Percentiles rank a stretch among this genome's conserved stretches.
Conservation (phyloP, 169 alveolate species). For the Eimeria falciformis region DNA sequence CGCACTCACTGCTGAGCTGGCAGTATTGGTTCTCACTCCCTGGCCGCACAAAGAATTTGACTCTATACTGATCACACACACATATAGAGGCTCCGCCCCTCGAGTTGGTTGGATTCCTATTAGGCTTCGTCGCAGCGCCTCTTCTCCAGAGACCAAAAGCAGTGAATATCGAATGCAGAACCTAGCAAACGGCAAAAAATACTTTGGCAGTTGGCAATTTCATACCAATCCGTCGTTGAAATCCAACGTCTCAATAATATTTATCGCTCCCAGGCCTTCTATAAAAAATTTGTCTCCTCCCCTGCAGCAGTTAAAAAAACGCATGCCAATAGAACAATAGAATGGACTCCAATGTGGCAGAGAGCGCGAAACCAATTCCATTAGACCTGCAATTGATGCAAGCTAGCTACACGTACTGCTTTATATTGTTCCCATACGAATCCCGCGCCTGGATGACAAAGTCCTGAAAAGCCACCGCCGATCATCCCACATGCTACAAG, state of each 20-base stretch:
- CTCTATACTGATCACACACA: not conserved
- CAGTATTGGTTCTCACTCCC: conserved; percentile 23
- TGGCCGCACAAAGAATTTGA: not conserved
- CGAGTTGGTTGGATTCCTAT: no score
- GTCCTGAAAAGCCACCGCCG: conserved; percentile 7
- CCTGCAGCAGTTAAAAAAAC: not conserved
- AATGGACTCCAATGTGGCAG: not conserved
- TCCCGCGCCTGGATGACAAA: conserved; percentile 45
- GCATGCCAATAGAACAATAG: not conserved
- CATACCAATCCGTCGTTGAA: conserved; percentile 61
- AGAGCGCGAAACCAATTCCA: not conserved
- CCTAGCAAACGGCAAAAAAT: no score
- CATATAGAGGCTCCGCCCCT: no score
- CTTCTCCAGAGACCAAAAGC: no score
- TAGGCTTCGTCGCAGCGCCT: no score
- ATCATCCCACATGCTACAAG: no score
- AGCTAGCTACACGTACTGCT: not conserved
- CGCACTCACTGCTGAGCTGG: conserved; percentile 15
- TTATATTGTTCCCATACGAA: conserved; percentile 34
- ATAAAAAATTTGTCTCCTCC: conserved; percentile 54
- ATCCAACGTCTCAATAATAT: conserved; percentile 41
- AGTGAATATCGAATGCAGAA: no score
- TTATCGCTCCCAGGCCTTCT: conserved; percentile 53
- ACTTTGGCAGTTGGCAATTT: not conserved
- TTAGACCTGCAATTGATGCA: not conserved